Conservation (phyloP, 2,329 filamentous ascomycete species). For the Sporothrix humicola region DNA sequence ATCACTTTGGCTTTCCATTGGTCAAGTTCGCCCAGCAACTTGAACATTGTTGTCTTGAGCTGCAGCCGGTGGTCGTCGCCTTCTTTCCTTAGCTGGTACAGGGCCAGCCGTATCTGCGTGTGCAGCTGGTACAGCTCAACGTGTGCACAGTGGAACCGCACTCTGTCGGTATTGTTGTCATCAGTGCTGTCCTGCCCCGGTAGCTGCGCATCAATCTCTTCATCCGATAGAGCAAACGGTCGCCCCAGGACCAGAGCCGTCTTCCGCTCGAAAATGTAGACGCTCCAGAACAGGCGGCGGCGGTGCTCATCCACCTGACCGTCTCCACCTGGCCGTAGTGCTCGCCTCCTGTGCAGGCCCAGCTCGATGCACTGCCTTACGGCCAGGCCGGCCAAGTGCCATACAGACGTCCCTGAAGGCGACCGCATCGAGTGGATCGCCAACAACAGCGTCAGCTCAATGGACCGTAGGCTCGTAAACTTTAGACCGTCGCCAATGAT, state of each 20-base stretch:
- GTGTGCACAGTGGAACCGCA: constrained; percentile 32
- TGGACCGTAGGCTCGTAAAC: constrained; percentile 33
- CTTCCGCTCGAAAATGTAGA: constrained; percentile 36
- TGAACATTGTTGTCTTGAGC: not conserved
- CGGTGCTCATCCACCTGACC: constrained; percentile 14
- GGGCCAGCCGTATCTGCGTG: constrained; percentile 32
- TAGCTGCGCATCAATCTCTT: constrained; percentile 35
- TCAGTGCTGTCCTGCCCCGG: not conserved
- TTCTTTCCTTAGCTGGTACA: constrained; percentile 29
- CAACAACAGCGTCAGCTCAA: constrained; percentile 31
- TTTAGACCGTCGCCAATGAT: constrained; percentile 31
- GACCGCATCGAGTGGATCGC: constrained; percentile 35
- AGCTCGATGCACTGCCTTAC: constrained; percentile 32
- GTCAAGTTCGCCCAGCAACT: constrained; percentile 28
- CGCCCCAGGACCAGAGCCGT: constrained; percentile 34
- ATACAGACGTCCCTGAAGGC: constrained; percentile 32
- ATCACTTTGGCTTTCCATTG: constrained; percentile 24
- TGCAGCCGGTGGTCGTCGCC: not conserved
- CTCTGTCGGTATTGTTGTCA: not conserved
- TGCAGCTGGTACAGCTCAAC: constrained; percentile 34
- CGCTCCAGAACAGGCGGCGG: constrained; percentile 32
- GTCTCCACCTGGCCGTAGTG: not conserved
- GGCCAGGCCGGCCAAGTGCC: constrained; percentile 31
- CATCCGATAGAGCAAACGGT: constrained; percentile 35
- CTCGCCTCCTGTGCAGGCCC: constrained; percentile 29